These are phyloP conservation scores for Pseudogymnoascus sp. DNA, from an alignment of 2,329 filamentous ascomycete species.

Conservation along the genomic window DNA sequence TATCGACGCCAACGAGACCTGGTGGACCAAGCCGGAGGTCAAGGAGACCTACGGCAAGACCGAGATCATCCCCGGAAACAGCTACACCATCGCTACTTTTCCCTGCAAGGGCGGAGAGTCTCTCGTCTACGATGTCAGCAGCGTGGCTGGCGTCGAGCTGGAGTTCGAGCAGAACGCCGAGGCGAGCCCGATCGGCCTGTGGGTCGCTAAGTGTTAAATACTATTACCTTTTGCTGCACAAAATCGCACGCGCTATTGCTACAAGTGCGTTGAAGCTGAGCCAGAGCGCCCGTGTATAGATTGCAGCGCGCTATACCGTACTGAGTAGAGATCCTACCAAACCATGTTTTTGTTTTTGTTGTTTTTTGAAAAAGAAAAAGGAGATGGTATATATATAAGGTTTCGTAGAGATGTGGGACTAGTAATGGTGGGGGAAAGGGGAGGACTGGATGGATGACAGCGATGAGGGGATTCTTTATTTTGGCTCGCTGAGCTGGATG, in stretches of 20 bases:
- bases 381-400: not conserved
- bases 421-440: not conserved
- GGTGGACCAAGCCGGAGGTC: conserved; percentile 15
- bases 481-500: not conserved
- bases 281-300: not conserved
- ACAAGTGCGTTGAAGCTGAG: not conserved
- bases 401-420: not conserved
- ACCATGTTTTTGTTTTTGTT: not conserved
- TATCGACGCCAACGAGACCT: conserved; percentile 18
- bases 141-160: conserved; percentile 20
- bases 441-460: not conserved
- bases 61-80: conserved; percentile 24
- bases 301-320: not conserved
- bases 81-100: conserved; percentile 23
- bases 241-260: not conserved
- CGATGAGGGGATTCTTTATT: not conserved
- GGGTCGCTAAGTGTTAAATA: conserved; percentile 8
- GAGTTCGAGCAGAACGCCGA: conserved; percentile 23
- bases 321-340: not conserved
- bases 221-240: not conserved
- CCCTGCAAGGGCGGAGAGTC: conserved; percentile 18
- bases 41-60: conserved; percentile 21
- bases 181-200: conserved; percentile 21
- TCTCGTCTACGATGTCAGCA: conserved; percentile 16
- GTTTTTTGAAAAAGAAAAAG: not conserved